These are phyloP conservation scores for Fusarium sp. DNA, from an alignment of 2,329 filamentous ascomycete species.

Conservation along the genomic window DNA sequence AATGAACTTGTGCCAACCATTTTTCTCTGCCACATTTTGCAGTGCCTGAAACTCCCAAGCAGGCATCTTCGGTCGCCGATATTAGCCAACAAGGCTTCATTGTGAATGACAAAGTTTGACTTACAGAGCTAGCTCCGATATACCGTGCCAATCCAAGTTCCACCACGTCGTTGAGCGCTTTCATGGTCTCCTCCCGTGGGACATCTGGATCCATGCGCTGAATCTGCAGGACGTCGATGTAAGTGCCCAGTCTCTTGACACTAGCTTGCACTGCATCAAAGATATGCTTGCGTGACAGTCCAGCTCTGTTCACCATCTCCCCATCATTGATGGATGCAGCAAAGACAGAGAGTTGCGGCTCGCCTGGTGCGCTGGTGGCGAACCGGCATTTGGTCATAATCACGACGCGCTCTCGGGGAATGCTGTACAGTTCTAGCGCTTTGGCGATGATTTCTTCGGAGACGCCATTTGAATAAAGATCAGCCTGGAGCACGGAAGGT, in stretches of 20 bases:
- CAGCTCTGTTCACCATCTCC: neutral
- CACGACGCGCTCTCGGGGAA: neutral
- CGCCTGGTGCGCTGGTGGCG: neutral
- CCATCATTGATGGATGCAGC: neutral
- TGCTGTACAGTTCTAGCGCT: neutral
- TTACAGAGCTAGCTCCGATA: neutral
- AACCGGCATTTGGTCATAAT: neutral
- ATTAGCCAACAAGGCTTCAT: too few species aligned
- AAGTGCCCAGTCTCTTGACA: neutral
- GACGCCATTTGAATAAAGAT: neutral
- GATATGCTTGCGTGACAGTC: neutral
- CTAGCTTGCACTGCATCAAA: neutral
- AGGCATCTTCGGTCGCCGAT: constrained; percentile 14
- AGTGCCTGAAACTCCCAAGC: constrained; percentile 46
- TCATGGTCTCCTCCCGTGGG: neutral
- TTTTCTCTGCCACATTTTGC: constrained; percentile 59
- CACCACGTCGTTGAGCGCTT: neutral
- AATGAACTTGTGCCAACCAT: constrained; percentile 65
- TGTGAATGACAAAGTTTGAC: too few species aligned
- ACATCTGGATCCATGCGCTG: neutral
- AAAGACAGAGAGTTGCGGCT: neutral
- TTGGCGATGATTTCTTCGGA: neutral
- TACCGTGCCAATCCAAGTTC: neutral
- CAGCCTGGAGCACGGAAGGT: too few species aligned
- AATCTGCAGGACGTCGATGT: neutral